Evolutionary conservation across 305 asterid species (phyloP).

Genomic region (Fraxinus velutina): DNA sequence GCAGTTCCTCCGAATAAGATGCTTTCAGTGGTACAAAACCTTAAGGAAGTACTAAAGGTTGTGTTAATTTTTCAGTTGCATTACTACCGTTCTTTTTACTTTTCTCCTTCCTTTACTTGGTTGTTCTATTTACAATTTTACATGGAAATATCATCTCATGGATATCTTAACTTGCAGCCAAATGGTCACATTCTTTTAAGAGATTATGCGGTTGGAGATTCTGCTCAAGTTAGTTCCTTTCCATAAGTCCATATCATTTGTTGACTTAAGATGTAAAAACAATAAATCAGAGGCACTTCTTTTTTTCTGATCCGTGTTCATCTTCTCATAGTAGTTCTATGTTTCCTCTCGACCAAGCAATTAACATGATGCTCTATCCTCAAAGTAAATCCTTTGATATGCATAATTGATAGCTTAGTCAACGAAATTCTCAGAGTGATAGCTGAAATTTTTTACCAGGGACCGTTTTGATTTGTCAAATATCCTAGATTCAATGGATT

Average conservation of each 20-base stretch:
- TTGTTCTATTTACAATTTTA: neutral
- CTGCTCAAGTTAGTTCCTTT: conserved; percentile 54
- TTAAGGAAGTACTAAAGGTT: conserved; percentile 70
- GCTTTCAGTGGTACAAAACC: conserved; percentile 57
- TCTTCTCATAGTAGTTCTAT: conserved; percentile 1
- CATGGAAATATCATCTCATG: conserved; percentile 21
- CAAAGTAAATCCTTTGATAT: neutral
- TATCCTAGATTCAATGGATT: neutral
- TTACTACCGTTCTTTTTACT: conserved; percentile 2
- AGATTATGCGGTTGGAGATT: conserved; percentile 79
- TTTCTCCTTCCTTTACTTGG: neutral
- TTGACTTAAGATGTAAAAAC: neutral
- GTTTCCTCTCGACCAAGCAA: neutral
- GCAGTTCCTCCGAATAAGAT: conserved; percentile 78
- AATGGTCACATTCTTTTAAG: conserved; percentile 68
- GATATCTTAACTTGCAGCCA: conserved; percentile 49
- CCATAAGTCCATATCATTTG: neutral
- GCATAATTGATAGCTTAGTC: neutral
- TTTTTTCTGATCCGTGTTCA: neutral
- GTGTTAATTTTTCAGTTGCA: neutral
- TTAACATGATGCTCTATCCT: neutral
- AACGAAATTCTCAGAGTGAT: neutral
- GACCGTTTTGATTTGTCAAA: neutral
- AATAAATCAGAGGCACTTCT: neutral
- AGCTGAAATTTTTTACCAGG: neutral